Percentiles rank a stretch among this genome's conserved stretches.
Evolutionary conservation across 345 rosid genomes (phyloP).

Genomic region (Dipteronia dyeriana): DNA sequence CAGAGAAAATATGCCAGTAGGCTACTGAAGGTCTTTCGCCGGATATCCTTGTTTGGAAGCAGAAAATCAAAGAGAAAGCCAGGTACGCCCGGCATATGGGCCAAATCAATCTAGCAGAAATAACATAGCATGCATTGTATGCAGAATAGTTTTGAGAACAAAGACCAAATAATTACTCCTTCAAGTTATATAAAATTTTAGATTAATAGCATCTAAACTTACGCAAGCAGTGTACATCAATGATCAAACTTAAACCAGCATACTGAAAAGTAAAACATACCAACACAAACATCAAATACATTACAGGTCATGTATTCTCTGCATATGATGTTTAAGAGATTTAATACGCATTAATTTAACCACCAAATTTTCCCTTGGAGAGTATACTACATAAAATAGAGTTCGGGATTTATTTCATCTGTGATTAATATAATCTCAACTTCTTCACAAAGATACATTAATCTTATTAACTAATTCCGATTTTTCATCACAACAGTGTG

Average conservation of each 20-base stretch:
- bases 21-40: slow-evolving; percentile 40
- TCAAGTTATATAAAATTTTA: neutral
- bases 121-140: slow-evolving; percentile 8
- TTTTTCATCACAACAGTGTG: neutral
- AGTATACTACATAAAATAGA: neutral
- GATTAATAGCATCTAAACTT: neutral
- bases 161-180: neutral
- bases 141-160: slow-evolving; percentile 1
- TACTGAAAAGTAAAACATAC: neutral
- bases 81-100: slow-evolving; percentile 13
- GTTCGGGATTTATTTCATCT: neutral
- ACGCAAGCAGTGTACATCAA: neutral
- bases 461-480: neutral
- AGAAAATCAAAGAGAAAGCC: slow-evolving; percentile 50
- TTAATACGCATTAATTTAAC: neutral
- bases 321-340: neutral
- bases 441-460: neutral
- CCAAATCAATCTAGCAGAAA: slow-evolving; percentile 26
- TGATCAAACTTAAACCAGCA: neutral
- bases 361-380: neutral
- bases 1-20: slow-evolving; percentile 55
- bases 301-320: neutral
- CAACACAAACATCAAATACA: neutral
- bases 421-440: too few species aligned
- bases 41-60: slow-evolving; percentile 44